Percentiles rank a stretch among this genome's conserved stretches.
phyloP scores from a whole-genome alignment of 768 basidiomycete species.

The Coprinopsis sp. region DNA sequence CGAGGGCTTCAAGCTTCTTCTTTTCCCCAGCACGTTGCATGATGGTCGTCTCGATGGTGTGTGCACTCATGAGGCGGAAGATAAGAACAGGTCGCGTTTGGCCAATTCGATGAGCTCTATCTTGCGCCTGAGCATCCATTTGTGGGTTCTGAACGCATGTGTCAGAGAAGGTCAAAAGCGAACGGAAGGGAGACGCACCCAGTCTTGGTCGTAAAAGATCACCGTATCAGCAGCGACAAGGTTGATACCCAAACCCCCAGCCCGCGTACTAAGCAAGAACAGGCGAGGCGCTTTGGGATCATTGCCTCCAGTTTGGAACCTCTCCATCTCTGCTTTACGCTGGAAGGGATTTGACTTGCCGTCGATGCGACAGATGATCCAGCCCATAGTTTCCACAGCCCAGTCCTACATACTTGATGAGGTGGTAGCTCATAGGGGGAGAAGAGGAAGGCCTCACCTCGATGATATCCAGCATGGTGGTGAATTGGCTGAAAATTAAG shows the following conservation, averaged over 20 bases:
- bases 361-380: constrained; percentile 88
- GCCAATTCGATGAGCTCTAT: constrained; percentile 93
- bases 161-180: neutral
- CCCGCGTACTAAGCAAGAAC: constrained; percentile 77
- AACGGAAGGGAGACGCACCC: constrained; percentile 45
- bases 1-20: constrained; percentile 87
- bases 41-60: constrained; percentile 90
- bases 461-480: constrained; percentile 93
- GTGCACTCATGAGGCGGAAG: constrained; percentile 79
- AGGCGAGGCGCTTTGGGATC: constrained; percentile 58
- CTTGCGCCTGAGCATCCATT: constrained; percentile 95
- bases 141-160: constrained; percentile 68
- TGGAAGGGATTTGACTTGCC: constrained; percentile 77
- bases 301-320: constrained; percentile 74
- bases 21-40: constrained; percentile 85
- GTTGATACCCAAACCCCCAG: constrained; percentile 79
- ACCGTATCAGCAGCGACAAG: constrained; percentile 84
- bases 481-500: constrained; percentile 89
- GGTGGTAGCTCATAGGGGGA: constrained; percentile 3
- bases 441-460: constrained; percentile 39
- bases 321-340: constrained; percentile 79
- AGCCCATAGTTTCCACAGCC: constrained; percentile 80
- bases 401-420: constrained; percentile 67
- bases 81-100: constrained; percentile 89
- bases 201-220: constrained; percentile 91